These are phyloP conservation scores for Plasmopara halstedii DNA, from an alignment of 352 stramenopile genomes.

Conservation along the genomic window DNA sequence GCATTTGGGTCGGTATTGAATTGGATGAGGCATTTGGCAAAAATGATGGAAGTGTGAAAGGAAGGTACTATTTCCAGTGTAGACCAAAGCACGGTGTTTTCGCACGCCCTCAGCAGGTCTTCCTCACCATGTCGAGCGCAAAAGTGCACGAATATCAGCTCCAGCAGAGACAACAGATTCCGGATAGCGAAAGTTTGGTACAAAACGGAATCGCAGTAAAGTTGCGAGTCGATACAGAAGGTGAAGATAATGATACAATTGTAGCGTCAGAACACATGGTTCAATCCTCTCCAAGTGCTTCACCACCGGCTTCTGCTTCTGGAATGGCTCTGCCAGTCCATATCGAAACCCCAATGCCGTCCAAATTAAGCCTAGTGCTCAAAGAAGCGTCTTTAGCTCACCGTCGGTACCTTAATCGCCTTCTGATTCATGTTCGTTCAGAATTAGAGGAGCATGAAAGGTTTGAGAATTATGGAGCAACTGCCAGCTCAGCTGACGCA, in stretches of 20 bases:
- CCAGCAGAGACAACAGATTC: slow-evolving; percentile 29
- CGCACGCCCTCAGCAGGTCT: slow-evolving; percentile 66
- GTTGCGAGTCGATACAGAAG: slow-evolving; percentile 14
- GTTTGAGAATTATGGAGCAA: slow-evolving; percentile 67
- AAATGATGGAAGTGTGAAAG: slow-evolving; percentile 81
- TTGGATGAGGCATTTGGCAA: slow-evolving; percentile 71
- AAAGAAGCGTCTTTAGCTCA: slow-evolving; percentile 51
- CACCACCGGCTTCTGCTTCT: slow-evolving; percentile 14
- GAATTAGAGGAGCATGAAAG: slow-evolving; percentile 73
- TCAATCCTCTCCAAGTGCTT: slow-evolving; percentile 13
- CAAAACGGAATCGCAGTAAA: slow-evolving; percentile 12
- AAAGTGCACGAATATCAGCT: slow-evolving; percentile 49
- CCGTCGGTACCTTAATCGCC: slow-evolving; percentile 58
- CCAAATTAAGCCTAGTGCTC: slow-evolving; percentile 58
- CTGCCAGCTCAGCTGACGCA: slow-evolving; percentile 73
- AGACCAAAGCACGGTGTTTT: slow-evolving; percentile 77
- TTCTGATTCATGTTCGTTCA: slow-evolving; percentile 55
- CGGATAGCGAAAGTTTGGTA: slow-evolving; percentile 17
- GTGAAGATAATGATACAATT: slow-evolving; percentile 18
- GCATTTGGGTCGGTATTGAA: slow-evolving; percentile 69
- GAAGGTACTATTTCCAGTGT: slow-evolving; percentile 70
- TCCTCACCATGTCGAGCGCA: slow-evolving; percentile 48
- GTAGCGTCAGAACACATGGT: slow-evolving; percentile 13
- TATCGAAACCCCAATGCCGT: slow-evolving; percentile 34
- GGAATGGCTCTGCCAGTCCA: slow-evolving; percentile 7